phyloP scores from a whole-genome alignment of 169 alveolate species.

The Plasmodium sp. region DNA sequence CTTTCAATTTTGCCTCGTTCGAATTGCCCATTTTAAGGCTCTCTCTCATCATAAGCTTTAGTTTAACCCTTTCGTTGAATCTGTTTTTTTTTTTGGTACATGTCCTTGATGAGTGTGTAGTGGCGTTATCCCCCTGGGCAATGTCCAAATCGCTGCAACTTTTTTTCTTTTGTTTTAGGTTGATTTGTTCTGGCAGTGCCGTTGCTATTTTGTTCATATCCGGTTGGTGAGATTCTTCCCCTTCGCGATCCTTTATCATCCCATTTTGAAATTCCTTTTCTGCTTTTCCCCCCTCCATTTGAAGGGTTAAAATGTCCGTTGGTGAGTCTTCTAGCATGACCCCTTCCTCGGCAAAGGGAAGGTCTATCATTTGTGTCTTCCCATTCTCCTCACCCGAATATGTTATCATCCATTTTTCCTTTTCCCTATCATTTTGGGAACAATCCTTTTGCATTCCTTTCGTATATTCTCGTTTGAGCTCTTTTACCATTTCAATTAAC shows the following conservation, averaged over 20 bases:
- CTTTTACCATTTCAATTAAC: constrained; percentile 32
- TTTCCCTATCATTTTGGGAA: background rate
- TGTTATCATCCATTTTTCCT: background rate
- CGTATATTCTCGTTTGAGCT: constrained; percentile 2
- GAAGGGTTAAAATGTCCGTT: background rate
- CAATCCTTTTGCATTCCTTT: constrained; percentile 14
- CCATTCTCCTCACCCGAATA: background rate
- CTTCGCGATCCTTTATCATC: background rate
- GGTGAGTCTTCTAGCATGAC: background rate
- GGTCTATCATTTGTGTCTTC: background rate
- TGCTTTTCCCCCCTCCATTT: background rate
- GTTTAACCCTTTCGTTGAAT: background rate
- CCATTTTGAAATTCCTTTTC: background rate
- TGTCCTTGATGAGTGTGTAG: background rate
- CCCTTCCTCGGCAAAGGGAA: background rate
- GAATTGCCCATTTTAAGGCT: background rate
- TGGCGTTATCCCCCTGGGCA: background rate
- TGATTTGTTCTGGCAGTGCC: background rate
- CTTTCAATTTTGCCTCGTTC: background rate
- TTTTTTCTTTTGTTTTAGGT: background rate
- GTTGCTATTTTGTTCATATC: background rate
- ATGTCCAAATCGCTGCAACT: background rate
- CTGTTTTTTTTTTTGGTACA: background rate
- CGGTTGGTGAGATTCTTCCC: background rate
- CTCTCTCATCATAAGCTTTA: background rate